phyloP scores from a whole-genome alignment of 192 early-diverging fungal species.

The Chytriomyces hyalinus region DNA sequence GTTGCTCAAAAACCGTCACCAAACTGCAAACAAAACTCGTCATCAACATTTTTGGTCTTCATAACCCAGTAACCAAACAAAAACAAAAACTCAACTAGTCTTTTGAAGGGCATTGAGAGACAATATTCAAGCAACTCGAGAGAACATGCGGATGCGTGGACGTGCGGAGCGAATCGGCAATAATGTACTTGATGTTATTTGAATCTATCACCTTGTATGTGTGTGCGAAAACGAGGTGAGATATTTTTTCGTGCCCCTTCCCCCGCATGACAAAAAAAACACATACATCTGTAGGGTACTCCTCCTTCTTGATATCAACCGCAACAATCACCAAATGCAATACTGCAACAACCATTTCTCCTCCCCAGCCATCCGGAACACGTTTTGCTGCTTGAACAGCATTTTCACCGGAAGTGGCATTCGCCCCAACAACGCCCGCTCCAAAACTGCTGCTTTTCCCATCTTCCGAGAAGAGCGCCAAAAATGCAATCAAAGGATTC shows the following conservation, averaged over 20 bases:
- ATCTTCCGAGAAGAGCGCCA: neutral
- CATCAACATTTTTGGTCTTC: neutral
- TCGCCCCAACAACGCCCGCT: neutral
- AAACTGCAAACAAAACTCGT: constrained; percentile 9
- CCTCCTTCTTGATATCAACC: neutral
- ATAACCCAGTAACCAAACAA: too few relatives aligned
- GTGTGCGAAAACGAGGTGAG: too few relatives aligned
- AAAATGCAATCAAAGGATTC: constrained; percentile 3
- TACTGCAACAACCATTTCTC: constrained; percentile 11
- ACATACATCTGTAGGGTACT: constrained; percentile 16
- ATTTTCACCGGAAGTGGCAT: neutral
- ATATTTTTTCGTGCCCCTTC: too few relatives aligned
- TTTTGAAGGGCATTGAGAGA: constrained; percentile 15
- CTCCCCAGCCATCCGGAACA: neutral
- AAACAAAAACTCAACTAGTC: constrained; percentile 25
- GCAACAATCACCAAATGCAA: constrained; percentile 30
- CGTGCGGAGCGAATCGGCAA: constrained; percentile 1
- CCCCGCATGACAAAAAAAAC: neutral
- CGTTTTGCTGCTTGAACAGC: neutral
- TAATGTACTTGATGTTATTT: constrained; percentile 26
- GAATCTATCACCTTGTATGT: constrained; percentile 22
- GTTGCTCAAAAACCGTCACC: neutral
- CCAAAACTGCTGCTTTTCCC: neutral
- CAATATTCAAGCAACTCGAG: constrained; percentile 20
- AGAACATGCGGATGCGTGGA: constrained; percentile 17